Conservation (phyloP, 768 basidiomycete species). For the Psilocybe azurescens region DNA sequence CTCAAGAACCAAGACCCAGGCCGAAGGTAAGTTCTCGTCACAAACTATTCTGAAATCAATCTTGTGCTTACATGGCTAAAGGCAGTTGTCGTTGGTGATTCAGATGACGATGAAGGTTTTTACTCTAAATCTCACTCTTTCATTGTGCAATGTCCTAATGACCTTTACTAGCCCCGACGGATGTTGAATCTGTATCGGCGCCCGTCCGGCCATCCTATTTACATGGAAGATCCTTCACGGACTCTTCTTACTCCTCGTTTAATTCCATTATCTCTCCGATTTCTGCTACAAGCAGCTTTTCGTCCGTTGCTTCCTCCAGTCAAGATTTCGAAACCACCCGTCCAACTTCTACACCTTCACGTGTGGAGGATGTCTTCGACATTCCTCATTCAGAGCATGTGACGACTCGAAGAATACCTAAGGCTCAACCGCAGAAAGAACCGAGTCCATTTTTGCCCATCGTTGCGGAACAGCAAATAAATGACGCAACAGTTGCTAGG, state of each 20-base stretch:
- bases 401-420: slow-evolving; percentile 10
- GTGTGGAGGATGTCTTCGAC: slow-evolving; percentile 13
- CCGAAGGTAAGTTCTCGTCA: background rate
- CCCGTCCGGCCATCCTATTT: background rate
- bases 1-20: background rate
- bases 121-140: background rate
- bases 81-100: slow-evolving; percentile 6
- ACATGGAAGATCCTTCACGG: background rate
- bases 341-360: background rate
- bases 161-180: slow-evolving; percentile 8
- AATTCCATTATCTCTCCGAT: slow-evolving; percentile 10
- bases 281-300: slow-evolving; percentile 12
- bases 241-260: slow-evolving; percentile 21
- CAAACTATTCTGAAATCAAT: background rate
- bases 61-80: background rate
- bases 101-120: slow-evolving; percentile 19
- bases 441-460: background rate
- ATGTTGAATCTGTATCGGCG: slow-evolving; percentile 4
- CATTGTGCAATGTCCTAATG: background rate
- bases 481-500: background rate
- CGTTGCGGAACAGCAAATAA: background rate
- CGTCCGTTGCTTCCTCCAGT: slow-evolving; percentile 6
- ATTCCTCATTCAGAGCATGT: slow-evolving; percentile 8
- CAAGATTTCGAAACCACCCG: background rate
- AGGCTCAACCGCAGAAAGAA: background rate